A percentile compares a stretch with the other conserved stretches of the same genome.
These are phyloP conservation scores for Serendipita sp. DNA, from an alignment of 768 basidiomycete genomes.

Conservation along the genomic window DNA sequence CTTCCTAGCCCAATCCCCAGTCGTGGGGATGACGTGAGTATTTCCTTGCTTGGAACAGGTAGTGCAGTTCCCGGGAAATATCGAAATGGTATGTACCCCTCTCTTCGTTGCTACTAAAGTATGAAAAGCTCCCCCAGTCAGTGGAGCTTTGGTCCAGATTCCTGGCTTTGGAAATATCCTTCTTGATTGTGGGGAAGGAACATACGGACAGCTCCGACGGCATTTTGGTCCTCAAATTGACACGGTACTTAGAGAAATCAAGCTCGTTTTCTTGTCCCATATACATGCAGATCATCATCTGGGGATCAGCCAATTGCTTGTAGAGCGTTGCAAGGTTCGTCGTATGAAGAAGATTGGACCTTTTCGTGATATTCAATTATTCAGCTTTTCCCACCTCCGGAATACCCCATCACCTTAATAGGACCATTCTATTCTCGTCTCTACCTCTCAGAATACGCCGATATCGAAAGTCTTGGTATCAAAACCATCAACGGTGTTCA, in stretches of 20 bases:
- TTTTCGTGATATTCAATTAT: too few species aligned
- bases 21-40: conserved; percentile 43
- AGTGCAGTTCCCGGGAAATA: conserved; percentile 75
- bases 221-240: conserved; percentile 52
- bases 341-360: background rate
- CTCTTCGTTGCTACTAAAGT: background rate
- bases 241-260: conserved; percentile 48
- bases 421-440: conserved; percentile 11
- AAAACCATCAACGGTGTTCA: conserved; percentile 25
- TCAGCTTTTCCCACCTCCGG: conserved; percentile 47
- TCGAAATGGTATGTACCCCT: conserved; percentile 50
- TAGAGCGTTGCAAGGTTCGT: conserved; percentile 49
- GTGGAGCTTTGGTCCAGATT: conserved; percentile 58
- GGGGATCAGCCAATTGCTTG: conserved; percentile 58
- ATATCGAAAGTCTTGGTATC: conserved; percentile 58
- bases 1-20: background rate
- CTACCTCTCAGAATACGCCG: conserved; percentile 56
- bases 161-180: conserved; percentile 57
- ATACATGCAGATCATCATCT: conserved; percentile 87
- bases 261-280: conserved; percentile 76
- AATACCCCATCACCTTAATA: too few species aligned
- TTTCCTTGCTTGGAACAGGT: conserved; percentile 76
- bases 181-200: conserved; percentile 86
- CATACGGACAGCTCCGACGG: conserved; percentile 73
- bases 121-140: conserved; percentile 27